These are phyloP conservation scores for Chlamydomonas applanata DNA, from an alignment of 139 green algal genomes.

Conservation along the genomic window DNA sequence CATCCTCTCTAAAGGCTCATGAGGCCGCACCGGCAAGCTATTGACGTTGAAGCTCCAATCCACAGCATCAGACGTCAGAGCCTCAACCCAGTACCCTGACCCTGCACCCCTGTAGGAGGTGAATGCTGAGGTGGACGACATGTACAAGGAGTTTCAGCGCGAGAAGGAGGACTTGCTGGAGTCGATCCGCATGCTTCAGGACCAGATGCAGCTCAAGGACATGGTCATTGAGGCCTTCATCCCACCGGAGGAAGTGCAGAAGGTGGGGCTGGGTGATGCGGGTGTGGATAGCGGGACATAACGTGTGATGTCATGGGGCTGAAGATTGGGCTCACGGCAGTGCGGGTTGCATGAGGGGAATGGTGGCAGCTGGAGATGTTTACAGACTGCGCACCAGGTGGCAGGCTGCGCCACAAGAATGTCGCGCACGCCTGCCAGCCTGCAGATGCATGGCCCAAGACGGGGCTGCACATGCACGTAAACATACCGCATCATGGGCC, in stretches of 20 bases:
- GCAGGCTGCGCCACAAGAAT: too few species aligned
- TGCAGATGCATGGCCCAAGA: not conserved
- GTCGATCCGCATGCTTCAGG: conserved; percentile 63
- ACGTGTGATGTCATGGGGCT: too few species aligned
- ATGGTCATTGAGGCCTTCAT: conserved; percentile 82
- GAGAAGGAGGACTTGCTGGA: conserved; percentile 78
- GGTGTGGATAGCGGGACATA: too few species aligned
- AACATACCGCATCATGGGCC: not conserved
- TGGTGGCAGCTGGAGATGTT: too few species aligned
- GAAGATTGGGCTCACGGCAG: too few species aligned
- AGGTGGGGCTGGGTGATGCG: conserved; percentile 38
- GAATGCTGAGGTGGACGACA: conserved; percentile 59
- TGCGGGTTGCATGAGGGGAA: too few species aligned
- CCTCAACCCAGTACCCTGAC: not conserved
- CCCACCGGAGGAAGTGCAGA: conserved; percentile 64
- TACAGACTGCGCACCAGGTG: too few species aligned
- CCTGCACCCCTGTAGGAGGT: conserved; percentile 28
- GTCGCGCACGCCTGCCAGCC: too few species aligned
- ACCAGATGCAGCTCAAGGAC: conserved; percentile 78
- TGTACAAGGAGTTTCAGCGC: conserved; percentile 63
- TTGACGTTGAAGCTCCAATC: not conserved
- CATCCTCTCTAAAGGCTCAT: too few species aligned
- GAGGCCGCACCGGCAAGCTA: not conserved
- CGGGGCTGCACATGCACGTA: not conserved
- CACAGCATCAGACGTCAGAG: not conserved